Evolutionary conservation across 768 basidiomycete genomes (phyloP), one percentile per base, ranked within the genome.

Genomic region (Termitomyces sp.): DNA sequence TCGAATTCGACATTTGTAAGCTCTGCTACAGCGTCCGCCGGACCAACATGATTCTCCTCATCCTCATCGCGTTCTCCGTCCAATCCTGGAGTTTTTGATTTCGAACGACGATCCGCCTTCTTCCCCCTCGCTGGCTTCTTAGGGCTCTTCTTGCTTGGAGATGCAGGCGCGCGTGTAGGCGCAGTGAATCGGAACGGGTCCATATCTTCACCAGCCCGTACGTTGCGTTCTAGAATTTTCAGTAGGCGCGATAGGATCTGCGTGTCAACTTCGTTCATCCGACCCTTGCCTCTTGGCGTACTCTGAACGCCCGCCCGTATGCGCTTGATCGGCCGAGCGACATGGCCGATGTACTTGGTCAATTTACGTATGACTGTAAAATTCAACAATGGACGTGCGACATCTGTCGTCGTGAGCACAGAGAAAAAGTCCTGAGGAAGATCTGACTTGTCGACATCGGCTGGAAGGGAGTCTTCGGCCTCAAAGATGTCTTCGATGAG

Each of bases 401-500:
- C 69, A 55, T 90, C 85, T 22, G 45, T 53, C 4, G 68, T 61
- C 0, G 83, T 88, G 30, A 80, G 70, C 7, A 71, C 72, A 22
- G 84, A 93, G 68, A 84, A 93, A 65, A 76, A 87, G 8, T 85
- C 80, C 28, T 73, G 65, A 3, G 83, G 74, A 12, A 92, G 71
- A 49, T 83, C 76, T 14, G 65, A 57, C n/a, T 71, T 57, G 38
- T 78, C 76, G 2, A 73, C 67, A 47, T 88, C 85, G 0, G 82
- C 71, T 2, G 85, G 78, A 15, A 92, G 71, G 0, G 77, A 67
- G 64, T 94, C 93, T 61, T 90, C 85, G 0, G 88, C 84, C 58
- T 89, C 86, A 54, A 96, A 89, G 15, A 97, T 79, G 52, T 96
- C 93, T 59, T 93, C 90, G 1, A 96, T 73, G 17, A 92, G 71